Conservation (phyloP, 2,329 filamentous ascomycete species). For the Trichophyton mentagrophytes region DNA sequence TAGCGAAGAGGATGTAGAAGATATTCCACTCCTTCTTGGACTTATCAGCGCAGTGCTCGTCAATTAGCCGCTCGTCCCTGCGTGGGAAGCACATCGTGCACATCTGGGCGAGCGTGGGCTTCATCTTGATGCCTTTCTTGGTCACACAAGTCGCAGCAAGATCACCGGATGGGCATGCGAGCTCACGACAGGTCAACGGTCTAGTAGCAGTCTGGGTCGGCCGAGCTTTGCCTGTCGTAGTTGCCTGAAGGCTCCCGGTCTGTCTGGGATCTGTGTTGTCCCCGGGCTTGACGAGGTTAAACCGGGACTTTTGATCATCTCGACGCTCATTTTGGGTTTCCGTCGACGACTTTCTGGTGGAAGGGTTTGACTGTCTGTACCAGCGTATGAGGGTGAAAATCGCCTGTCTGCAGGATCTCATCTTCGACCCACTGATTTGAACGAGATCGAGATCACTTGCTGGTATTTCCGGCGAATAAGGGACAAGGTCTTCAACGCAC, state of each 20-base stretch:
- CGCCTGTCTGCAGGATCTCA: not conserved
- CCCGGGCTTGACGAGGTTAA: not conserved
- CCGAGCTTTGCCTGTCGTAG: not conserved
- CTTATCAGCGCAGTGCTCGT: not conserved
- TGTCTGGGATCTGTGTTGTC: not conserved
- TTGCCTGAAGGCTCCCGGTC: not conserved
- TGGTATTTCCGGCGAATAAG: not conserved
- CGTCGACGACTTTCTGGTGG: not conserved
- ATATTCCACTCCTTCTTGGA: not conserved
- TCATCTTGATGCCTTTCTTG: not conserved
- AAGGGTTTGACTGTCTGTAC: not conserved
- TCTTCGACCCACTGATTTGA: not conserved
- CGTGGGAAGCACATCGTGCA: constrained; percentile 2
- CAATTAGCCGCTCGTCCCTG: not conserved
- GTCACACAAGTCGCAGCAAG: not conserved
- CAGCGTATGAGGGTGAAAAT: not conserved
- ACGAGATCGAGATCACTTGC: not conserved
- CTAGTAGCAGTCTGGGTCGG: not conserved
- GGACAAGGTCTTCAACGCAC: not conserved
- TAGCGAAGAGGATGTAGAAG: constrained; percentile 2
- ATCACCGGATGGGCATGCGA: not conserved
- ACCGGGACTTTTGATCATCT: not conserved
- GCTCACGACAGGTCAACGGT: not conserved
- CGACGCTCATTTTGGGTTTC: not conserved
- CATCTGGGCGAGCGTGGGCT: not conserved